Base-by-base conservation (phyloP, 257 asterid genomes). In the Petunia axillaris region DNA sequence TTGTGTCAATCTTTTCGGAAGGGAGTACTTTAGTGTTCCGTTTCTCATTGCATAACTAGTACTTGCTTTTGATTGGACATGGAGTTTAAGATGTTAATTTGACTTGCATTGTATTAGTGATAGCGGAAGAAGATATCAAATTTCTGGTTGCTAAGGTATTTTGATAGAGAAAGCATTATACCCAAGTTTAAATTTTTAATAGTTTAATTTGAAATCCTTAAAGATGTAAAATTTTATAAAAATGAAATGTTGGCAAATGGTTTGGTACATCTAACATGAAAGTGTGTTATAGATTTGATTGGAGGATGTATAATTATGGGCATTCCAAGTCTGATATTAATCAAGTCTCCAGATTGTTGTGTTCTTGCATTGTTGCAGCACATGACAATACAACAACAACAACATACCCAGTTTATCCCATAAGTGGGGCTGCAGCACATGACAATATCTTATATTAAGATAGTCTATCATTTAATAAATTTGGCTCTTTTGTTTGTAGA, bases 401-500 rank as follows among this genome's bases (percentile, higher is more conserved):
- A n/a, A n/a, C n/a, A n/a, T n/a, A n/a, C n/a, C n/a, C n/a, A n/a
- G n/a, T n/a, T n/a, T n/a, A n/a, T n/a, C n/a, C n/a, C n/a, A n/a
- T n/a, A n/a, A n/a, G n/a, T n/a, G n/a, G n/a, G n/a, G n/a, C n/a
- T n/a, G n/a, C n/a, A n/a, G n/a, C n/a, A n/a, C 64, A 16, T 6
- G 25, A 58, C n/a, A 13, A 14, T 14, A 14, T 55, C 14, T 54
- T 4, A 14, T 55, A 55, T 55, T 55, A 50, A 8, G 55, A 50
- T 50, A 10, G 14, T 43, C 36, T 59, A 50, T 14, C 62, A 70
- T 50, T 46, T 25, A 73, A 35, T n/a, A n/a, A 14, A 25, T n/a
- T 25, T 16, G 64, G 64, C 8, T 16, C 8, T 15, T 2, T 73
- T 14, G 52, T 8, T 37, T 81, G 83, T 83, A 92, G 97, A 92